Conservation (phyloP, 1,284 basidiomycete genomes). For the Amylostereum areolatum region DNA sequence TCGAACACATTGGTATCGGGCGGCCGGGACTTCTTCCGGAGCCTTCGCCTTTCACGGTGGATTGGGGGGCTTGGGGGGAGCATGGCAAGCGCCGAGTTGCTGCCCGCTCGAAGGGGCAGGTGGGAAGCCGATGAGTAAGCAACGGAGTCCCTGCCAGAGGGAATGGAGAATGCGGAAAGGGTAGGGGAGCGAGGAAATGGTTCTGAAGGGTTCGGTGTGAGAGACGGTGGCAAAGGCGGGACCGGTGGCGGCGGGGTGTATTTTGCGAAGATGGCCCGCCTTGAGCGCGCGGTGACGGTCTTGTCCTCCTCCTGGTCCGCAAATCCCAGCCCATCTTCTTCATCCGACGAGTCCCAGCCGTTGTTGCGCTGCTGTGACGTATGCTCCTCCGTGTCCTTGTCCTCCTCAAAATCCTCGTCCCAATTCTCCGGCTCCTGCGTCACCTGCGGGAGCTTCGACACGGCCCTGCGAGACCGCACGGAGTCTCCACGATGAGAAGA, state of each 20-base stretch:
- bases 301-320: slow-evolving; percentile 60
- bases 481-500: slow-evolving; percentile 6
- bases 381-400: slow-evolving; percentile 8
- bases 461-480: not conserved
- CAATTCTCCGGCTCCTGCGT: slow-evolving; percentile 43
- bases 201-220: slow-evolving; percentile 9
- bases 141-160: slow-evolving; percentile 37
- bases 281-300: slow-evolving; percentile 62
- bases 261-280: slow-evolving; percentile 30
- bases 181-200: slow-evolving; percentile 48
- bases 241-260: slow-evolving; percentile 40
- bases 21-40: slow-evolving; percentile 73
- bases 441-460: slow-evolving; percentile 16
- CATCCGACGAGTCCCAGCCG: slow-evolving; percentile 35
- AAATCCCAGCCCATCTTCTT: slow-evolving; percentile 29
- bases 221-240: slow-evolving; percentile 36
- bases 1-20: slow-evolving; percentile 48
- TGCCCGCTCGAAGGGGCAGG: slow-evolving; percentile 40
- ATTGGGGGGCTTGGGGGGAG: slow-evolving; percentile 60
- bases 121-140: slow-evolving; percentile 46
- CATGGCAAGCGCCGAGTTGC: slow-evolving; percentile 30
- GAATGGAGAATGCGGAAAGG: slow-evolving; percentile 62
- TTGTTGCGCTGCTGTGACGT: slow-evolving; percentile 27
- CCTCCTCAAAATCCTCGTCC: slow-evolving; percentile 55
- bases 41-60: slow-evolving; percentile 48